These are phyloP conservation scores for Chlamydomonas urium DNA, from an alignment of 139 green algal genomes.

Conservation along the genomic window DNA sequence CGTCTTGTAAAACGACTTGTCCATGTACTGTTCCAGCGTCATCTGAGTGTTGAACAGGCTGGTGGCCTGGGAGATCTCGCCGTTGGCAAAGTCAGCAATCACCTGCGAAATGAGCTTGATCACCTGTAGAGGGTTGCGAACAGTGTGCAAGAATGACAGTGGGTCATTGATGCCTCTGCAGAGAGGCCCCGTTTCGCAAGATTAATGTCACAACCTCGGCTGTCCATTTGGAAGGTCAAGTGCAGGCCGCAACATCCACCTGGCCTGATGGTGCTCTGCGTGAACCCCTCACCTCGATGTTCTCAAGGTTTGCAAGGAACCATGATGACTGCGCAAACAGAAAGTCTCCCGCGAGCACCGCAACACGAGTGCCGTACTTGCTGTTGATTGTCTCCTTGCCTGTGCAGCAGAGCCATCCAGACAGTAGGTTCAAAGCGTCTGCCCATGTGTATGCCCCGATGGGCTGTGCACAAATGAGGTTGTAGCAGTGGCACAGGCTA, in stretches of 20 bases:
- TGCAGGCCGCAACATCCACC: too few relatives aligned
- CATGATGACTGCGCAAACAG: constrained; percentile 98
- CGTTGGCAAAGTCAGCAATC: constrained; percentile 98
- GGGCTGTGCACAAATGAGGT: too few relatives aligned
- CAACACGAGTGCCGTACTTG: constrained; percentile 88
- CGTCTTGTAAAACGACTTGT: constrained; percentile 98
- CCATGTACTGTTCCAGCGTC: constrained; percentile 87
- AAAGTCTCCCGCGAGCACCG: constrained; percentile 95
- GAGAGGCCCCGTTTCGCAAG: too few relatives aligned
- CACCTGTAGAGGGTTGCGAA: too few relatives aligned
- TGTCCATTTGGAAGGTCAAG: too few relatives aligned
- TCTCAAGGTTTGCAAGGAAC: constrained; percentile 96
- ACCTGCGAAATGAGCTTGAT: constrained; percentile 98
- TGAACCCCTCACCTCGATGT: constrained; percentile 79
- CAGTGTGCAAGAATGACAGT: too few relatives aligned
- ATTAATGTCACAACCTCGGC: too few relatives aligned
- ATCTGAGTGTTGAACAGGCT: constrained; percentile 86
- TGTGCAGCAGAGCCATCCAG: too few relatives aligned
- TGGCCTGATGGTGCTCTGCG: neutral
- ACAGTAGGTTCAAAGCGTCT: too few relatives aligned
- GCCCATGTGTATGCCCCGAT: too few relatives aligned
- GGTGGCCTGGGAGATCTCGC: constrained; percentile 86
- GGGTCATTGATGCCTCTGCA: too few relatives aligned
- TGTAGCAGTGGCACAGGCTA: too few relatives aligned
- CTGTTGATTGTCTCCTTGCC: constrained; percentile 83